A percentile compares a stretch with the other conserved stretches of the same genome.
Conservation (phyloP, 768 basidiomycete genomes). For the Cantharellus cinnabarinus region DNA sequence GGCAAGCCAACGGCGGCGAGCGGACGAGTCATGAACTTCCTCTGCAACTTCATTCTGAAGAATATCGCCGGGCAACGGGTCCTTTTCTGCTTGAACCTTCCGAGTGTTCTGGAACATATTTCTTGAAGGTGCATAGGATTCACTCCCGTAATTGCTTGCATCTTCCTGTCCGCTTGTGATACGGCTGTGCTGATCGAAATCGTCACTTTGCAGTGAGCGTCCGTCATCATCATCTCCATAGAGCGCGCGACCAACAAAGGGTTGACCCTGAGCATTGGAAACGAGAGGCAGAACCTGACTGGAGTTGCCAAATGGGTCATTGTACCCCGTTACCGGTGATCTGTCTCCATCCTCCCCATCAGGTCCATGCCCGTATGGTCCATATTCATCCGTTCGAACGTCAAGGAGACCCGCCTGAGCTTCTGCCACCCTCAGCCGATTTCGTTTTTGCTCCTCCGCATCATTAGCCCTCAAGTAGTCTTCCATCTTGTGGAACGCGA, state of each 20-base stretch:
- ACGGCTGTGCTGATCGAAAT: constrained; percentile 60
- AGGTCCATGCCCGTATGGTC: constrained; percentile 30
- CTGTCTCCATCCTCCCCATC: background rate
- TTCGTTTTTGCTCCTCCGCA: constrained; percentile 69
- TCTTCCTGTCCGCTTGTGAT: constrained; percentile 63
- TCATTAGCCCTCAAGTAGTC: constrained; percentile 69
- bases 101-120: constrained; percentile 87
- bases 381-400: constrained; percentile 47
- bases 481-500: constrained; percentile 72
- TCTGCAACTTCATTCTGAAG: constrained; percentile 79
- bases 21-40: constrained; percentile 61
- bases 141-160: constrained; percentile 67
- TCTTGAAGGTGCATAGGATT: constrained; percentile 80
- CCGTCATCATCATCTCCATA: constrained; percentile 42
- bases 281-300: constrained; percentile 70
- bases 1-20: constrained; percentile 69
- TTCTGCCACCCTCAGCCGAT: constrained; percentile 55
- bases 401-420: constrained; percentile 41
- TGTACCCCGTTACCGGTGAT: constrained; percentile 11
- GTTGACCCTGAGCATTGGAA: constrained; percentile 37
- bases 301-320: constrained; percentile 38
- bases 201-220: constrained; percentile 52
- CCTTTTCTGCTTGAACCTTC: constrained; percentile 46
- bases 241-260: constrained; percentile 26
- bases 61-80: constrained; percentile 65